A percentile compares a stretch with the other conserved stretches of the same genome.
Evolutionary conservation across 2,329 filamentous ascomycete genomes (phyloP).

Genomic region (Pestalotiopsis fici): DNA sequence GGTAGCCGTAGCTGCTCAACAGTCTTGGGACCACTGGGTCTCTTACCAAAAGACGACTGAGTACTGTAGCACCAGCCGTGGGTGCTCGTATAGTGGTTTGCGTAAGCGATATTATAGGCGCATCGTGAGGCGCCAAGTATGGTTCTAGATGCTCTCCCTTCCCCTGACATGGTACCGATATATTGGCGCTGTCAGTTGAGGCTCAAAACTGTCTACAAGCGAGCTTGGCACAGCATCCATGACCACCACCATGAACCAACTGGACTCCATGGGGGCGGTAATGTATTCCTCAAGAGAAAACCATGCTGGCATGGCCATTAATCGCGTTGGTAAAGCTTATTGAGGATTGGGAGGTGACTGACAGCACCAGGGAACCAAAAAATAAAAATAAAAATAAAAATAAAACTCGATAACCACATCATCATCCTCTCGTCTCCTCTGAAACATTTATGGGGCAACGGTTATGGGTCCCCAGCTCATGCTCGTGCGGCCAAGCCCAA

Average conservation of each 20-base stretch:
- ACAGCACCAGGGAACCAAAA: not conserved
- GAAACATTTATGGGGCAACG: slow-evolving; percentile 1
- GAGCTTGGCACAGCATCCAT: not conserved
- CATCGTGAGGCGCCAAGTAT: not conserved
- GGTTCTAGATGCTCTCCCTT: not conserved
- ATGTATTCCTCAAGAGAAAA: not conserved
- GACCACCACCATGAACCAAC: not conserved
- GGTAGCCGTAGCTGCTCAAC: not conserved
- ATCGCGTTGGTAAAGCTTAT: not conserved
- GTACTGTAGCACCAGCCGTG: not conserved
- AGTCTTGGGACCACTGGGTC: not conserved
- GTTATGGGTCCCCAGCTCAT: not conserved
- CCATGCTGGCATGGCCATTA: not conserved
- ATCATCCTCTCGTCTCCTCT: slow-evolving; percentile 2
- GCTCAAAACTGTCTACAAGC: slow-evolving; percentile 2
- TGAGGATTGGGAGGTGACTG: not conserved
- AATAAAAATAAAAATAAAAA: no score
- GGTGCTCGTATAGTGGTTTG: not conserved
- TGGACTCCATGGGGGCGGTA: not conserved
- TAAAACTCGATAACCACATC: not conserved
- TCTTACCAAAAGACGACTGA: not conserved
- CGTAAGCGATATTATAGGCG: slow-evolving; percentile 2
- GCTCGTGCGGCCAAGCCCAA: not conserved
- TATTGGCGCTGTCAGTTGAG: not conserved
- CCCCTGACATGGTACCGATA: not conserved